Evolutionary conservation across 495 filamentous ascomycete species (phyloP).

Genomic region (Hypoxylon fuscum): DNA sequence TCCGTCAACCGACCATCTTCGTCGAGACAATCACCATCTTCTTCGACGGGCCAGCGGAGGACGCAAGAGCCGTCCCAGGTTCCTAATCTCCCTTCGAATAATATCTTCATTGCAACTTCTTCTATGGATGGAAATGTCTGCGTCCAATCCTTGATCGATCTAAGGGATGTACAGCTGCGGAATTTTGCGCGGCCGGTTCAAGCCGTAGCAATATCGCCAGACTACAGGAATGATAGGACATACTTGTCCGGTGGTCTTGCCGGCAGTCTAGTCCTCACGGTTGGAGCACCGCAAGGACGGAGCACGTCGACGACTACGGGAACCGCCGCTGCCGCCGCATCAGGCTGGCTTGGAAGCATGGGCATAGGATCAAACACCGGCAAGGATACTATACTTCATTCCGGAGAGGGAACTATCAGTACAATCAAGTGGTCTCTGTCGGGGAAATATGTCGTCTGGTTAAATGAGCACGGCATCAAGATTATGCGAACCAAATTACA

Average conservation of each 20-base stretch:
- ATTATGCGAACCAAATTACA: constrained; percentile 93
- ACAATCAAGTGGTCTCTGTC: constrained; percentile 93
- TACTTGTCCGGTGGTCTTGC: constrained; percentile 92
- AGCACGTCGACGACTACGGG: constrained; percentile 83
- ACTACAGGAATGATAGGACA: constrained; percentile 85
- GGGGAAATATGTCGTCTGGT: constrained; percentile 90
- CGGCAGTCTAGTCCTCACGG: constrained; percentile 88
- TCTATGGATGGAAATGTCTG: constrained; percentile 97
- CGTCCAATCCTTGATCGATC: constrained; percentile 77
- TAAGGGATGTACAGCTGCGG: constrained; percentile 81
- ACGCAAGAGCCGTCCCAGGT: constrained; percentile 59
- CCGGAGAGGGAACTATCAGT: constrained; percentile 89
- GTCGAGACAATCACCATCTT: constrained; percentile 59
- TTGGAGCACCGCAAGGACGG: constrained; percentile 77
- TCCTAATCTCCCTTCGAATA: constrained; percentile 78
- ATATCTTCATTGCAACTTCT: constrained; percentile 89
- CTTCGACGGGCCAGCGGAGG: constrained; percentile 60
- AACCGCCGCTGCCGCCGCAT: constrained; percentile 78
- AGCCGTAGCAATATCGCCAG: constrained; percentile 88
- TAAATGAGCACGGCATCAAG: constrained; percentile 95
- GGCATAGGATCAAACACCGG: constrained; percentile 79
- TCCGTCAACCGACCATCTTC: constrained; percentile 55
- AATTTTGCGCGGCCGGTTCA: constrained; percentile 95
- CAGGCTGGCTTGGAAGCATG: constrained; percentile 90
- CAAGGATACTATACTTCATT: constrained; percentile 88